Evolutionary conservation across 2,329 filamentous ascomycete species (phyloP), one percentile per base, ranked within the genome.

Genomic region (Whalleya microplaca): DNA sequence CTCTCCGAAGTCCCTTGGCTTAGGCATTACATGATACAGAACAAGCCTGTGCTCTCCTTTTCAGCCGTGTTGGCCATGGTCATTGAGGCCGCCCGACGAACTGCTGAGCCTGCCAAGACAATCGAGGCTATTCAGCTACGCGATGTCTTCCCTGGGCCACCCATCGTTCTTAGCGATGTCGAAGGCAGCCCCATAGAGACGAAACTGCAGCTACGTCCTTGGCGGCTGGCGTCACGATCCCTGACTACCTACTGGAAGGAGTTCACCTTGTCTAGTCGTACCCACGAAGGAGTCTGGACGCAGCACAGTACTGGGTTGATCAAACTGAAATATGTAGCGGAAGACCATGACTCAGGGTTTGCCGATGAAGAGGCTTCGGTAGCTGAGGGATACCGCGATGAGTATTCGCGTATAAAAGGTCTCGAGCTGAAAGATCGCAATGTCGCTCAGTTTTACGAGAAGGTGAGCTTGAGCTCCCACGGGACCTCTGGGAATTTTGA

Each of bases 1-100:
- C 62, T 70, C 7, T 63, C 61, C 10, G 71, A 76, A 48, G 45
- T 74, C 1, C 73, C 75, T 2, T 84, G 83, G 66, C 72, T 80
- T 8, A 70, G 76, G 42, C 79, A 83, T 59, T 81, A 83, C 64
- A 65, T 72, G 43, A 78, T 83, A 55, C 72, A 79, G 43, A 76
- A 72, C 59, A 76, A 79, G 43, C 76, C 78, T 53, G 73, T 82
- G 53, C 80, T 78, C 50, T 78, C 80, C 32, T 78, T 74, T n/a
- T 74, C 76, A 1, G 70, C 71, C 1, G 73, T 71, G 48, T 44
- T 75, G 1, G 64, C 67, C 16, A 73, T 75, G 71, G 71, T 71
- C 4, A 66, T 73, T 2, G 72, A 75, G 47, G 74, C 71, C 0
- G 64, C 71, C 41, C 64, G 64, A n/a, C 65, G 72, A 53, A 67